Conservation (phyloP, 257 asterid species). For the Thymus quinquecostatus region DNA sequence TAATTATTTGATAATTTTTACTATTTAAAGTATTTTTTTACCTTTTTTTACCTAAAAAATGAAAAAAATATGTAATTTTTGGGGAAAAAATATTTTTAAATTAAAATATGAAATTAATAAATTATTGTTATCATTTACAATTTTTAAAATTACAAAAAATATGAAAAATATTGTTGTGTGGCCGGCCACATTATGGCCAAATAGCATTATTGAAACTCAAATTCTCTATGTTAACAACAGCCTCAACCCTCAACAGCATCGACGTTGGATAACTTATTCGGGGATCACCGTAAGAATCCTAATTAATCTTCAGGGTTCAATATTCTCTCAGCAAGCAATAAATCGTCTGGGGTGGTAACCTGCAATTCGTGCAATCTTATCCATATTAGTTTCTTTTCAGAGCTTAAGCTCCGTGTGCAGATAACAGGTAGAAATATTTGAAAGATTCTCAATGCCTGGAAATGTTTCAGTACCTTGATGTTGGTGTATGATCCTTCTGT, state of each 20-base stretch:
- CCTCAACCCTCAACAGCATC: constrained; percentile 2
- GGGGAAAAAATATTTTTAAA: too few relatives aligned
- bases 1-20: too few relatives aligned
- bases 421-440: background rate
- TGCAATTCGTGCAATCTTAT: constrained; percentile 38
- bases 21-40: too few relatives aligned
- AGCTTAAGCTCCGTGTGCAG: background rate
- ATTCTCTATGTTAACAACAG: constrained; percentile 9
- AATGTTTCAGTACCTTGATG: constrained; percentile 73
- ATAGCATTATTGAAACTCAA: too few relatives aligned
- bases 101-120: too few relatives aligned
- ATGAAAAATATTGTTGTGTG: too few relatives aligned
- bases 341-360: constrained; percentile 97
- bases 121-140: too few relatives aligned
- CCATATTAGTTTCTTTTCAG: constrained; percentile 17
- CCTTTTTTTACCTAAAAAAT: too few relatives aligned
- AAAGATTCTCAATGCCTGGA: background rate
- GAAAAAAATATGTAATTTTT: too few relatives aligned
- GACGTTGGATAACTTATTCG: too few relatives aligned
- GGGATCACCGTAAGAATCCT: constrained; percentile 11
- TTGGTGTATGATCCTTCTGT: constrained; percentile 97
- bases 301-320: constrained; percentile 49
- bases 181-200: too few relatives aligned
- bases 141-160: too few relatives aligned
- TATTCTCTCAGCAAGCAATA: constrained; percentile 93